Evolutionary conservation across 148 eudicot genomes (phyloP).

Genomic region (Rhododendron molle): DNA sequence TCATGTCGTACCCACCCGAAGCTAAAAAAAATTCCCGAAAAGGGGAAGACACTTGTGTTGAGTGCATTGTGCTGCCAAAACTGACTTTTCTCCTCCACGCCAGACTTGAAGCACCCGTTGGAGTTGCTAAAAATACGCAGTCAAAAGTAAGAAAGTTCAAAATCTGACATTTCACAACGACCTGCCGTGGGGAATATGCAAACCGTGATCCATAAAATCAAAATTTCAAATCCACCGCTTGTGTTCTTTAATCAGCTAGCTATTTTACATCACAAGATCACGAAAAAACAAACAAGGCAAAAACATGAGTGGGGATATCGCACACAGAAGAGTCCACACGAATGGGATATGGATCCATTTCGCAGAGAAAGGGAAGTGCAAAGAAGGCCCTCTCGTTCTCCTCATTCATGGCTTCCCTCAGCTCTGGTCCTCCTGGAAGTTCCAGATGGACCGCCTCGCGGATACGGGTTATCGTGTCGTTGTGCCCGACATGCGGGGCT

Average conservation of each 20-base stretch:
- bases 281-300: too few species aligned
- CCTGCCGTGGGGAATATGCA: background rate
- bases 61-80: too few species aligned
- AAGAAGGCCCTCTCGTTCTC: constrained; percentile 7
- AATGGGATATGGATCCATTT: constrained; percentile 5
- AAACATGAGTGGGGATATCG: background rate
- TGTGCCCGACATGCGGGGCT: constrained; percentile 9
- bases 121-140: too few species aligned
- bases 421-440: constrained; percentile 8
- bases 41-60: too few species aligned
- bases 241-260: too few species aligned
- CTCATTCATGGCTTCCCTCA: constrained; percentile 7
- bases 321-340: background rate
- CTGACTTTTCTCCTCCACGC: too few species aligned
- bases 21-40: too few species aligned
- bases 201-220: background rate
- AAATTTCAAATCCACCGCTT: background rate
- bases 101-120: too few species aligned
- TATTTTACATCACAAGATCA: too few species aligned
- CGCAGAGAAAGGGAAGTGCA: background rate
- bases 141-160: background rate
- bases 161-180: background rate
- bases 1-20: too few species aligned
- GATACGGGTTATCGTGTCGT: background rate
- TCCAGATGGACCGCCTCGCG: background rate